These are phyloP conservation scores for Pugionium dolabratum DNA, from an alignment of 345 rosid species.

Conservation along the genomic window DNA sequence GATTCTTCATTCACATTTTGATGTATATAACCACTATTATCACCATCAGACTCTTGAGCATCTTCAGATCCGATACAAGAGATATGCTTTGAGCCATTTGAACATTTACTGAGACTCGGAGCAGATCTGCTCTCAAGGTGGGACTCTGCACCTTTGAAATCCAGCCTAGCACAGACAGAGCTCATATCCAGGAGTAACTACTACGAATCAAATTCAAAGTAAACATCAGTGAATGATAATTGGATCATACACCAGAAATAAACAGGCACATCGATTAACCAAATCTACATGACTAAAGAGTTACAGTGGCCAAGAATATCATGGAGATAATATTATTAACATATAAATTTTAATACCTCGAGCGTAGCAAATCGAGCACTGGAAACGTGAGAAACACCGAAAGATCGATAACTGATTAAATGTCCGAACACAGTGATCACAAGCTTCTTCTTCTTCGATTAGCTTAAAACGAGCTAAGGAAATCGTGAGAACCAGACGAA, in stretches of 20 bases:
- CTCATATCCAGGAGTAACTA: constrained; percentile 49
- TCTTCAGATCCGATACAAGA: constrained; percentile 40
- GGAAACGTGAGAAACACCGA: constrained; percentile 2
- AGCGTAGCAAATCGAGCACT: constrained; percentile 9
- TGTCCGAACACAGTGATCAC: constrained; percentile 9
- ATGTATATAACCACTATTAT: constrained; percentile 40
- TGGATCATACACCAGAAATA: neutral
- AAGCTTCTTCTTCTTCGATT: constrained; percentile 19
- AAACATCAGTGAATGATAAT: neutral
- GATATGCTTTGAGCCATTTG: constrained; percentile 26
- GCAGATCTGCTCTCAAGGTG: constrained; percentile 37
- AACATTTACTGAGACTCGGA: constrained; percentile 29
- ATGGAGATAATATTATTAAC: neutral
- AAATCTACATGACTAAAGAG: neutral
- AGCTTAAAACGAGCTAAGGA: constrained; percentile 17
- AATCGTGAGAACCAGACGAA: constrained; percentile 23
- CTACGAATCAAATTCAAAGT: constrained; percentile 6
- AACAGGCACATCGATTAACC: neutral
- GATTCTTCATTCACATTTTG: constrained; percentile 42
- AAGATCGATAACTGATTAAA: constrained; percentile 9
- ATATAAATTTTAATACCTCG: constrained; percentile 5
- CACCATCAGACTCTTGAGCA: constrained; percentile 48
- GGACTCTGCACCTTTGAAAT: constrained; percentile 41
- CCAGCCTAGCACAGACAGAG: constrained; percentile 32
- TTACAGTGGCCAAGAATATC: neutral